Evolutionary conservation across 371 early-diverging fungal genomes (phyloP).

Genomic region (Mucor mucedo): DNA sequence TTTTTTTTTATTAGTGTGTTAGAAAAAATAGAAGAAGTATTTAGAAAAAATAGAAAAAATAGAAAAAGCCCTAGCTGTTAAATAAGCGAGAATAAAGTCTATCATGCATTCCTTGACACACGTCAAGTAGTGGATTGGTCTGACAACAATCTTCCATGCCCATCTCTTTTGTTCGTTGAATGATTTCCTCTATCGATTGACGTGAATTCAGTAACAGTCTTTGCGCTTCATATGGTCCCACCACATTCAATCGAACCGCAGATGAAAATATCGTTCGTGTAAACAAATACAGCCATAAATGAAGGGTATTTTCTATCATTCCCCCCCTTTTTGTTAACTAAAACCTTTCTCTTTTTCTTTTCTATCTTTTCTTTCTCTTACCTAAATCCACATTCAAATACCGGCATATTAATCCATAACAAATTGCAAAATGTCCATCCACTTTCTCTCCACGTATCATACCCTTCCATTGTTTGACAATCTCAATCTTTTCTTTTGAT

Average conservation of each 20-base stretch:
- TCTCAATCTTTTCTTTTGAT: conserved; percentile 18
- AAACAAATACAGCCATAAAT: conserved; percentile 83
- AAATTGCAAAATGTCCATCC: conserved; percentile 73
- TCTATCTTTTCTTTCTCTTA: conserved; percentile 27
- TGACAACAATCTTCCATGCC: conserved; percentile 65
- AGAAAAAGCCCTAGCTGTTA: conserved; percentile 63
- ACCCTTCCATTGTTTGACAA: conserved; percentile 62
- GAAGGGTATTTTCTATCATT: conserved; percentile 67
- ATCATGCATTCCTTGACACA: conserved; percentile 90
- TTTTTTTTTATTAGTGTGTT: background rate
- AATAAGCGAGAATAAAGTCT: conserved; percentile 87
- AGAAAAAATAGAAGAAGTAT: background rate
- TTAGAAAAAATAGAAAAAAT: background rate
- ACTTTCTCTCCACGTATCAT: conserved; percentile 57
- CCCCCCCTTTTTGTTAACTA: background rate
- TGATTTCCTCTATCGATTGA: conserved; percentile 57
- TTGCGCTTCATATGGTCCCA: conserved; percentile 91
- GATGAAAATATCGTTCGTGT: conserved; percentile 84
- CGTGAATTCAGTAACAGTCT: conserved; percentile 67
- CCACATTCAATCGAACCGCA: conserved; percentile 86
- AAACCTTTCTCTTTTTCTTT: too few species aligned
- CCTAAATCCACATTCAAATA: conserved; percentile 62
- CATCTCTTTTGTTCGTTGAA: conserved; percentile 47
- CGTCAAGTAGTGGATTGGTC: conserved; percentile 80
- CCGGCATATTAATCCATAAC: conserved; percentile 72